Percentiles rank a stretch among this genome's conserved stretches.
Conservation (phyloP, 495 filamentous ascomycete genomes). For the Patellaria atrata region DNA sequence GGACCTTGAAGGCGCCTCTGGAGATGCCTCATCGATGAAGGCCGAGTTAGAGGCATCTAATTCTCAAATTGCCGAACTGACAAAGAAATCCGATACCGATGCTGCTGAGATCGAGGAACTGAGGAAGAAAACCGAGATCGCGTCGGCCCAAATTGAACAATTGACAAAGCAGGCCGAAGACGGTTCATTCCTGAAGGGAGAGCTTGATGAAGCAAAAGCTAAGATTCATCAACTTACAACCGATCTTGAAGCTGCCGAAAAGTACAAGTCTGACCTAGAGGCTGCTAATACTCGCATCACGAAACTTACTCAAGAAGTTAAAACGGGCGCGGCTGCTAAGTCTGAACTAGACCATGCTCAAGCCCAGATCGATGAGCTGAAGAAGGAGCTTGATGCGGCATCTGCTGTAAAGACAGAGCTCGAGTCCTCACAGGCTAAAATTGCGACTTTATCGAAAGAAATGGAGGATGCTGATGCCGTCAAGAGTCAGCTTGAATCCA, state of each 20-base stretch:
- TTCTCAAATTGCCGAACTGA: neutral
- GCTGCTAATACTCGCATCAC: neutral
- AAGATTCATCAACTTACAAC: too few species aligned
- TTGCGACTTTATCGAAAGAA: constrained; percentile 2
- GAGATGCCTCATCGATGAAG: too few species aligned
- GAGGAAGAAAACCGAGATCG: too few species aligned
- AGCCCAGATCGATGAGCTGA: constrained; percentile 6
- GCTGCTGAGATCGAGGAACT: constrained; percentile 3
- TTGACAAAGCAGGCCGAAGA: too few species aligned
- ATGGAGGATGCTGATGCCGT: constrained; percentile 1
- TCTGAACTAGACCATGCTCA: constrained; percentile 6
- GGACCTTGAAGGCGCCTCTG: neutral
- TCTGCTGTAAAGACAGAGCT: constrained; percentile 5
- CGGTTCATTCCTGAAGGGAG: too few species aligned
- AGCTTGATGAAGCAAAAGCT: too few species aligned
- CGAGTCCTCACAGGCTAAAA: constrained; percentile 4
- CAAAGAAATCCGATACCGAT: too few species aligned
- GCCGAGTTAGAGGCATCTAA: constrained; percentile 2
- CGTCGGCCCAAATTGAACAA: too few species aligned
- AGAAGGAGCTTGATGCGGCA: constrained; percentile 4
- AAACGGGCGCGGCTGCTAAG: constrained; percentile 3
- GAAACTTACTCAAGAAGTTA: too few species aligned
- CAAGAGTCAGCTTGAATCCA: too few species aligned
- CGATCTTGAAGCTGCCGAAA: neutral
- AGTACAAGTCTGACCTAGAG: neutral